Evolutionary conservation across 805 yeast species (phyloP).

Genomic region (Yarrowia bubula): DNA sequence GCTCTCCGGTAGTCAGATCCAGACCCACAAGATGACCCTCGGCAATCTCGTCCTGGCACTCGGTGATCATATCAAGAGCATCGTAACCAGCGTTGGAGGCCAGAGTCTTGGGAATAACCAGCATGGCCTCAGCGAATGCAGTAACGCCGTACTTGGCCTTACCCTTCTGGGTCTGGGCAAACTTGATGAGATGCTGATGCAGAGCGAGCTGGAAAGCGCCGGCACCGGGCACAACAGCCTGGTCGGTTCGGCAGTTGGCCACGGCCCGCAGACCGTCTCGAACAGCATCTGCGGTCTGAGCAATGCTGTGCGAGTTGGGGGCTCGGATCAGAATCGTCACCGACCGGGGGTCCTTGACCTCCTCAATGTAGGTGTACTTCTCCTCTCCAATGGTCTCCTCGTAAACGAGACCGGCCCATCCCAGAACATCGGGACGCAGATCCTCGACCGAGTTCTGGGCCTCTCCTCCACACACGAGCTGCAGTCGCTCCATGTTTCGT

Average conservation of each 20-base stretch:
- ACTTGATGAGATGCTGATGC: constrained; percentile 56
- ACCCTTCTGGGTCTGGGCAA: constrained; percentile 66
- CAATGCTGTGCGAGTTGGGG: constrained; percentile 81
- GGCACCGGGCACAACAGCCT: constrained; percentile 88
- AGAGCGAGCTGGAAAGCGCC: constrained; percentile 93
- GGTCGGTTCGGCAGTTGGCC: constrained; percentile 83
- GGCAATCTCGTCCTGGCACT: constrained; percentile 82
- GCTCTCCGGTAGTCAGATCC: constrained; percentile 87
- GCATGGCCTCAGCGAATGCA: constrained; percentile 89
- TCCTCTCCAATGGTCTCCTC: constrained; percentile 96
- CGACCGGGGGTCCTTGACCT: constrained; percentile 78
- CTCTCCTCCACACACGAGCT: constrained; percentile 93
- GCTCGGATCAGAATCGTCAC: constrained; percentile 92
- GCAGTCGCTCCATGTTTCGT: constrained; percentile 98
- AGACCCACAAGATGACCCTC: constrained; percentile 86
- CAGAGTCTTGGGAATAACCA: constrained; percentile 89
- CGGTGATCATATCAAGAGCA: constrained; percentile 80
- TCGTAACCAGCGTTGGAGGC: constrained; percentile 92
- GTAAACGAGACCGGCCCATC: constrained; percentile 85
- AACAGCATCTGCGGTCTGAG: constrained; percentile 94
- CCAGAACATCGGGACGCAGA: constrained; percentile 71
- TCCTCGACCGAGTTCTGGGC: constrained; percentile 98
- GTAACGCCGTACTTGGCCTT: constrained; percentile 84
- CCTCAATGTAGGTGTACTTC: constrained; percentile 93
- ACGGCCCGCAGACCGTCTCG: constrained; percentile 97